Conservation (phyloP, 2,329 filamentous ascomycete species). For the Aspergillus proliferans region DNA sequence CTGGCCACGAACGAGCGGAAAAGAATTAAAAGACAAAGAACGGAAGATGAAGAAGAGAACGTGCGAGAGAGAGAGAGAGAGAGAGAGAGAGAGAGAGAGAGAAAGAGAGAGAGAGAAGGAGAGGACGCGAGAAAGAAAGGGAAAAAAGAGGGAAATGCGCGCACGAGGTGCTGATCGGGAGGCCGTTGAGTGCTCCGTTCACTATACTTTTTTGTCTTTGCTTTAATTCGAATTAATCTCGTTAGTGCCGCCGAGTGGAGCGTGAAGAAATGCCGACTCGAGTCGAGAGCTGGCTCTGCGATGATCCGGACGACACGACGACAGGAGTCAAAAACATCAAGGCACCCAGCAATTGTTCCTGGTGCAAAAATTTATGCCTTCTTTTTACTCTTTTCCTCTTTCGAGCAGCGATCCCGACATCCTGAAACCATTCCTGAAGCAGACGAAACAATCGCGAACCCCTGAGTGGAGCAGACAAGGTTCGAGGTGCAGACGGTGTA, state of each 20-base stretch:
- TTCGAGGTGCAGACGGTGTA: no score
- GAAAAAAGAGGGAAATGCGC: background rate
- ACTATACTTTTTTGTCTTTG: no score
- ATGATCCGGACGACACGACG: no score
- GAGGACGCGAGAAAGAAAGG: constrained; percentile 1
- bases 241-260: background rate
- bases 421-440: background rate
- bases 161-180: background rate
- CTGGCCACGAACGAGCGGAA: background rate
- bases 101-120: constrained; percentile 1
- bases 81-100: background rate
- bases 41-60: constrained; percentile 1
- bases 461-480: background rate
- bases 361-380: background rate
- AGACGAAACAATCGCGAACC: background rate
- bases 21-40: constrained; percentile 1
- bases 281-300: no score
- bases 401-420: background rate
- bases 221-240: background rate
- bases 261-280: background rate
- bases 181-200: no score
- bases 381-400: background rate
- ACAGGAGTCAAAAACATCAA: background rate
- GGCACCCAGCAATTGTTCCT: background rate
- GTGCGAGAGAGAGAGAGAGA: no score